Conservation (phyloP, 257 asterid species). For the Penstemon davidsonii region DNA sequence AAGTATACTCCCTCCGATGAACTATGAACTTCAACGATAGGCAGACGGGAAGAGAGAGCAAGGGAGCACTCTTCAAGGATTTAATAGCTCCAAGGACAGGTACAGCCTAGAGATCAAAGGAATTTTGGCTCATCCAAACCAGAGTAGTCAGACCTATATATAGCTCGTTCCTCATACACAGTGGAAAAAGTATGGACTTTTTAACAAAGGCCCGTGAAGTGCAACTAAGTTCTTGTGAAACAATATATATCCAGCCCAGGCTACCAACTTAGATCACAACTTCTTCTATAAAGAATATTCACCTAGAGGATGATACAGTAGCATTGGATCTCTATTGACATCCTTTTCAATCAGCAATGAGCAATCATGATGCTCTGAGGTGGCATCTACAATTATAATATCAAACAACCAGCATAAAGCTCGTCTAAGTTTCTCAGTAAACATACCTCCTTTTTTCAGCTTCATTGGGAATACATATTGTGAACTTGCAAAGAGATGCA, state of each 20-base stretch:
- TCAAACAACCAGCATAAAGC: conserved; percentile 22
- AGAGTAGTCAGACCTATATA: too few relatives aligned
- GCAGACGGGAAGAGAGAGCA: too few relatives aligned
- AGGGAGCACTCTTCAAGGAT: too few relatives aligned
- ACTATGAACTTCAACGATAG: background rate
- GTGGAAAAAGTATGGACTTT: background rate
- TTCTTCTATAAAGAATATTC: background rate
- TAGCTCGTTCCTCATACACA: too few relatives aligned
- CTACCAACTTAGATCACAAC: background rate
- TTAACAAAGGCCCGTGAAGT: background rate
- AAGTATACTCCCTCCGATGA: background rate
- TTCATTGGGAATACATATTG: conserved; percentile 81
- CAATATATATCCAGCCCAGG: conserved; percentile 3
- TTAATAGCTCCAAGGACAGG: too few relatives aligned
- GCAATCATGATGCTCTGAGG: conserved; percentile 5
- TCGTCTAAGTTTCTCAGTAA: conserved; percentile 21
- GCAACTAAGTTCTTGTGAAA: background rate
- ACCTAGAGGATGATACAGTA: background rate
- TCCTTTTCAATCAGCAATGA: conserved; percentile 7
- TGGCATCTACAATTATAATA: conserved; percentile 20
- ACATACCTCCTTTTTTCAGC: conserved; percentile 81
- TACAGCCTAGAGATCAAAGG: too few relatives aligned
- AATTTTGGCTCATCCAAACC: too few relatives aligned
- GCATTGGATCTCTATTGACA: conserved; percentile 1
- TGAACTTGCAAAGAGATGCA: conserved; percentile 98